phyloP scores from a whole-genome alignment of 192 early-diverging fungal genomes.

The Coemansia sp. region DNA sequence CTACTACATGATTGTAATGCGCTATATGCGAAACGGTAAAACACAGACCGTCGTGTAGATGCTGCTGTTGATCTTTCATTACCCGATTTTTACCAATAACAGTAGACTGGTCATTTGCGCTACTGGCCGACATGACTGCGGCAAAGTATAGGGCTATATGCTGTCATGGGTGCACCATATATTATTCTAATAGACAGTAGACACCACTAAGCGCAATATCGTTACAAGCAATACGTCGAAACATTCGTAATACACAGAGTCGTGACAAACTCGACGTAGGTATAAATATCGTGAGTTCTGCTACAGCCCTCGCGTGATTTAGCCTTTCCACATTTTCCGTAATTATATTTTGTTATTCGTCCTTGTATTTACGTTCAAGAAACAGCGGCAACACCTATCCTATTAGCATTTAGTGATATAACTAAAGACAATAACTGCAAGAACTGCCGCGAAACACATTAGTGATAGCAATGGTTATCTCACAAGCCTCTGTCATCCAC shows the following conservation, averaged over 20 bases:
- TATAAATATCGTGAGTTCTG: not conserved
- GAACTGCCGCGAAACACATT: not conserved
- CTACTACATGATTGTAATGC: not conserved
- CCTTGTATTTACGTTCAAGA: not conserved
- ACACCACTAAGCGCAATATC: not conserved
- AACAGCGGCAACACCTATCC: not conserved
- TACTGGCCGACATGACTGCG: not conserved
- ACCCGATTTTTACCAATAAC: not conserved
- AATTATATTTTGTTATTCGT: not conserved
- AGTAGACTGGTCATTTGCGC: not conserved
- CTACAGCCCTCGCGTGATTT: not conserved
- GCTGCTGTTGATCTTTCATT: not conserved
- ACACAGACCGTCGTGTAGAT: not conserved
- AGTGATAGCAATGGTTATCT: constrained; percentile 27
- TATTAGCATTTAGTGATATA: not conserved
- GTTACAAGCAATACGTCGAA: not conserved
- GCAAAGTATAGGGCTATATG: not conserved
- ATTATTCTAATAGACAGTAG: not conserved
- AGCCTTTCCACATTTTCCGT: not conserved
- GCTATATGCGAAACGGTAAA: not conserved
- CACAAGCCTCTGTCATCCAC: constrained; percentile 34
- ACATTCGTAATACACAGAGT: not conserved
- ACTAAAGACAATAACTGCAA: not conserved
- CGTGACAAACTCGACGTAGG: not conserved
- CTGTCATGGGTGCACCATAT: not conserved